A percentile compares a stretch with the other conserved stretches of the same genome.
Evolutionary conservation across 2,329 filamentous ascomycete species (phyloP).

Genomic region (Colletotrichum sp.): DNA sequence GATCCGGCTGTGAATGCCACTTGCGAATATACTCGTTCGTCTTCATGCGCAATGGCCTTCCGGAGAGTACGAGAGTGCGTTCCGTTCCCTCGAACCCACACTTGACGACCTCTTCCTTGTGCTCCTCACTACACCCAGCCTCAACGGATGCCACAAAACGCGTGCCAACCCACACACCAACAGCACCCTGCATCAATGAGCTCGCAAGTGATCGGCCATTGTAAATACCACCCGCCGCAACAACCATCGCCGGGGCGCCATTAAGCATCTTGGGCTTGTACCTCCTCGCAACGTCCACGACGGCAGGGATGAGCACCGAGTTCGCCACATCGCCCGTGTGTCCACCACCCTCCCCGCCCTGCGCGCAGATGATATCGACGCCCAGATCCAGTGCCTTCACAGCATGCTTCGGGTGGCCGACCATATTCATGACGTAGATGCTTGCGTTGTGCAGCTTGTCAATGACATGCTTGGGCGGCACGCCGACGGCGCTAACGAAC

Average conservation of each 20-base stretch:
- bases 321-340: slow-evolving; percentile 90
- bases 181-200: slow-evolving; percentile 85
- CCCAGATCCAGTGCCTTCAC: slow-evolving; percentile 85
- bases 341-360: slow-evolving; percentile 91
- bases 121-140: slow-evolving; percentile 79
- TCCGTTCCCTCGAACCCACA: slow-evolving; percentile 82
- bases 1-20: slow-evolving; percentile 80
- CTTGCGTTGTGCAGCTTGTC: slow-evolving; percentile 78
- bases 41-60: slow-evolving; percentile 79
- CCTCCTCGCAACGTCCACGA: slow-evolving; percentile 79
- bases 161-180: slow-evolving; percentile 93
- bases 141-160: slow-evolving; percentile 86
- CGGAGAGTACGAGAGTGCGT: slow-evolving; percentile 81
- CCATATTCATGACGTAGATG: slow-evolving; percentile 96
- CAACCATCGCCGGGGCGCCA: slow-evolving; percentile 75
- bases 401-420: slow-evolving; percentile 89
- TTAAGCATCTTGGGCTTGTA: slow-evolving; percentile 75
- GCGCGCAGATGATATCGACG: slow-evolving; percentile 89
- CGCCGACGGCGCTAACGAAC: slow-evolving; percentile 88
- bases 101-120: slow-evolving; percentile 84
- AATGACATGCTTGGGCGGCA: slow-evolving; percentile 77
- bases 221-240: slow-evolving; percentile 87
- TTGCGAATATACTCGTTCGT: slow-evolving; percentile 82
- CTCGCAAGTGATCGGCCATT: slow-evolving; percentile 83
- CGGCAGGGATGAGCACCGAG: slow-evolving; percentile 84